Evolutionary conservation across 2,329 filamentous ascomycete genomes (phyloP), one percentile per base, ranked within the genome.

Genomic region (Sordariomycetes sp.): DNA sequence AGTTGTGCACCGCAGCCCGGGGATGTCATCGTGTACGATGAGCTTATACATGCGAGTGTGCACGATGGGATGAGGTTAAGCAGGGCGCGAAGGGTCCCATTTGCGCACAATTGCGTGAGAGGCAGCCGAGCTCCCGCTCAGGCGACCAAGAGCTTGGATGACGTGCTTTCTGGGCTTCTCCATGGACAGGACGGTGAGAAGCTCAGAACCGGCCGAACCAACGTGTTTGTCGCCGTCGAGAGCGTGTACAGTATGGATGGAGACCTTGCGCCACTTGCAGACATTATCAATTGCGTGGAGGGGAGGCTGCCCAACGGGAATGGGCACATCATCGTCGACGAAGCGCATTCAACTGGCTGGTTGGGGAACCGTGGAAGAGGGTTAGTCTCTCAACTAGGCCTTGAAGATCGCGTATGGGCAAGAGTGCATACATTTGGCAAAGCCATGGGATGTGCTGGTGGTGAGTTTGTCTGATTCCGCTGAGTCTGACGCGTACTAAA

Each of bases 231-330:
- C n/a, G 75, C 74, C 0, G 64, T 85, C 0, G 82, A 86, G 44
- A 73, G 70, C 1, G 63, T 86, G 1, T 90, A 92, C 53, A 87
- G 82, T 51, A 92, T 92, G 85, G 84, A 90, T 34, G 85, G 85
- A 0, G 82, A 88, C 43, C 58, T 85, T 14, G 73, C 73, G 1
- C 80, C 79, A 0, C 58, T 92, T 9, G 46, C 49, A 9, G 66
- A 75, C 6, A 71, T 88, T 14, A 65, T 82, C 2, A 53, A 64
- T 0, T 59, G 72, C 5, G 68, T 82, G 0, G 67, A 81, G 26
- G 53, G 58, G 1, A 46, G 70, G 0, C 55, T 86, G 0, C 73
- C 78, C 0, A 39, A 39, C 0, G 66, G 66, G 0, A 84, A 83
- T 30, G 74, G 69, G 1, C 63, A 79, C 36, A 56, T 84, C 5